Evolutionary conservation across 2,329 filamentous ascomycete species (phyloP), one percentile per base, ranked within the genome.

Genomic region (Cercospora nicotianae): DNA sequence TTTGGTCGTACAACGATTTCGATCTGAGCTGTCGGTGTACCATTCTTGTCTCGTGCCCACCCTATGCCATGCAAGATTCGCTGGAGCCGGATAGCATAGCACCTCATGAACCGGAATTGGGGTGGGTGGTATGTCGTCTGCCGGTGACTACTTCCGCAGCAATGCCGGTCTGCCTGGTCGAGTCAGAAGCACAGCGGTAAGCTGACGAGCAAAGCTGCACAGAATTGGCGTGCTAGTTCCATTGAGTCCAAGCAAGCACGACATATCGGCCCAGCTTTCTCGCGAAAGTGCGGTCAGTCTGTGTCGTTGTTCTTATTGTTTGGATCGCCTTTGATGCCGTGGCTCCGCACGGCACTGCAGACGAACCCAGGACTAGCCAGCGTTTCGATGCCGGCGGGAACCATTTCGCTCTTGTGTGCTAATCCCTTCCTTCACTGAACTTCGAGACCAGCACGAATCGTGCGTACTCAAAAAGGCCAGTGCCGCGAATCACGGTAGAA

Each of bases 401-500:
- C 33, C 33, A 20, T 13, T 36, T 45, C 13, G 59, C 16, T 28
- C 48, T 28, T 28, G 48, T 8, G 48, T n/a, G 48, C 48, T 30
- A 12, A 55, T 55, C 23, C 48, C 48, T 55, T 30, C 48, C 23
- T 53, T 30, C 48, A 55, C 23, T 42, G 58, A 2, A n/a, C 55
- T 45, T 42, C 31, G 9, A n/a, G n/a, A 16, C 18, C 36, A n/a
- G 60, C 60, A 62, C 42, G 42, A 62, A 26, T 48, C 36, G 42
- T 51, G 60, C 60, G 60, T 8, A 3, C 42, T 20, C 23, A 10
- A 3, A 12, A 13, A 10, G 36, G 26, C 36, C 13, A 30, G 28
- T 31, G 42, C 36, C 42, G 42, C 60, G 60, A 62, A 62, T 62
- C 60, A 62, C 60, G 60, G 60, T n/a, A 62, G 36, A 51, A 62